phyloP scores from a whole-genome alignment of 345 rosid genomes.

The Populus euphratica region DNA sequence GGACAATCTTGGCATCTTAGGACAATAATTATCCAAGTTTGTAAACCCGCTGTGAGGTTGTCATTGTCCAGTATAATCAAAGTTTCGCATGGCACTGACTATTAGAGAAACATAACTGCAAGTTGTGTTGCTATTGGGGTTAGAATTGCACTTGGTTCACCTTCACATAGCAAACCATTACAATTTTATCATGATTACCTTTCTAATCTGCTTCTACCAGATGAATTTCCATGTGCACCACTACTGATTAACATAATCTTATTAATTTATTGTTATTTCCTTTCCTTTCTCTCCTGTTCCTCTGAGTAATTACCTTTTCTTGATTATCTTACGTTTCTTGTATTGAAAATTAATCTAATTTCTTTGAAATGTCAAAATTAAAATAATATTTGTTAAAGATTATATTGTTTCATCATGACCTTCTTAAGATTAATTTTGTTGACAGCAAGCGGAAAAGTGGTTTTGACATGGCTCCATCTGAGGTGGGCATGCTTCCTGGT shows the following conservation, averaged over 20 bases:
- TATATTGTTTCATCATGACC: neutral
- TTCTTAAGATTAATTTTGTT: neutral
- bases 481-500: constrained; percentile 8
- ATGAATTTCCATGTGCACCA: neutral
- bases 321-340: neutral
- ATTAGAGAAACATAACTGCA: neutral
- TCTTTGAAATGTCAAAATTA: neutral
- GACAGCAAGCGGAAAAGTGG: constrained; percentile 31
- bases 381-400: neutral
- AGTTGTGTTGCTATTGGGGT: neutral
- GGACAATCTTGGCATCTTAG: neutral
- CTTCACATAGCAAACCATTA: neutral
- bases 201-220: neutral
- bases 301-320: neutral
- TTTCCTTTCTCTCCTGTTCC: neutral
- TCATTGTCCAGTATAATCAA: neutral
- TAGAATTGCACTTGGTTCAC: neutral
- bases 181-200: neutral
- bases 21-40: no score
- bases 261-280: neutral
- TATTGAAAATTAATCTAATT: neutral
- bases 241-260: neutral
- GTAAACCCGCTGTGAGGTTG: neutral
- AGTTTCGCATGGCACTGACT: neutral
- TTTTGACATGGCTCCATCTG: constrained; percentile 29